A percentile compares a stretch with the other conserved stretches of the same genome.
phyloP scores from a whole-genome alignment of 73 alveolate species.

The Breviolum minutum region DNA sequence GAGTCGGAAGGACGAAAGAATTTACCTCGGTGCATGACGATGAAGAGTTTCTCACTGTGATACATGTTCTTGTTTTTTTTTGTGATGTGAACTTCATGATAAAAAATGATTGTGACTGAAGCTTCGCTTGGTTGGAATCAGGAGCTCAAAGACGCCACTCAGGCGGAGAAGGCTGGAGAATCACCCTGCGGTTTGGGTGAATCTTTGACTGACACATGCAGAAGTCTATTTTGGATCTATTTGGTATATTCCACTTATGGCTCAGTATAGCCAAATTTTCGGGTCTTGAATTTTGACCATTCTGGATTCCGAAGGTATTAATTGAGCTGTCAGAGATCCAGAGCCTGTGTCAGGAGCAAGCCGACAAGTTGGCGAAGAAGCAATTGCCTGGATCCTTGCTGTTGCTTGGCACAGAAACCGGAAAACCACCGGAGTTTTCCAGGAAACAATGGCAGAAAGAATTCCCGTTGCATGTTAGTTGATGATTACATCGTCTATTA shows the following conservation, averaged over 20 bases:
- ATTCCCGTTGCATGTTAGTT: background rate
- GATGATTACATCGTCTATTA: background rate
- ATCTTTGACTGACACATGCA: too few relatives aligned
- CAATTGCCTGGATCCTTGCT: conserved; percentile 82
- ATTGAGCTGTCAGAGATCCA: background rate
- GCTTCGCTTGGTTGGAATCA: background rate
- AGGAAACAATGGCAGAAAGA: background rate
- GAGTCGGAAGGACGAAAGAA: background rate
- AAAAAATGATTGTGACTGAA: background rate
- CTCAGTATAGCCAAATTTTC: background rate
- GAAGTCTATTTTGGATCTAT: too few relatives aligned
- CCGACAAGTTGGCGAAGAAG: conserved; percentile 65
- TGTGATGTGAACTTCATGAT: background rate
- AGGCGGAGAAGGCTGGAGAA: conserved; percentile 47
- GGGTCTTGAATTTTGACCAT: too few relatives aligned
- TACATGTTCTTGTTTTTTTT: background rate
- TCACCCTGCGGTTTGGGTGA: background rate
- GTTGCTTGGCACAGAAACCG: background rate
- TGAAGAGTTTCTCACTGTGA: background rate
- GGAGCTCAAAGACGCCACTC: conserved; percentile 69
- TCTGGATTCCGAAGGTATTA: too few relatives aligned
- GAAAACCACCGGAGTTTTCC: background rate
- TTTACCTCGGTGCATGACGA: background rate
- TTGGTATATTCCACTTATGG: background rate
- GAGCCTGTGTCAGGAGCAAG: conserved; percentile 37